Percentiles rank a stretch among this genome's conserved stretches.
Evolutionary conservation across 345 rosid genomes (phyloP).

Genomic region (Gynandropsis gynandra): DNA sequence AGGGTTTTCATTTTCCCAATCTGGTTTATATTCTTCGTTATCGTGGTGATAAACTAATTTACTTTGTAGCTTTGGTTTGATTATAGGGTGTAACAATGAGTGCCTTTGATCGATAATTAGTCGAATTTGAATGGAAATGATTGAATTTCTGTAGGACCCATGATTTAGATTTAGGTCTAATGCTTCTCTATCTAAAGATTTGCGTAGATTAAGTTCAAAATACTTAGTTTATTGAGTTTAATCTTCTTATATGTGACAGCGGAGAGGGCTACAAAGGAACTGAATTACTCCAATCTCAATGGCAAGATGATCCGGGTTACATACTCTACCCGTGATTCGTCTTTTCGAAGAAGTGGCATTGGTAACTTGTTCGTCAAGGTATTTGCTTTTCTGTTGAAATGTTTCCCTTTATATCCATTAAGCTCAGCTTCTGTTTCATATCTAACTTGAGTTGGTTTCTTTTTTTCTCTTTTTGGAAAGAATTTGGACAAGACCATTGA

Average conservation of each 20-base stretch:
- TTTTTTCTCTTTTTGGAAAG: slow-evolving; percentile 27
- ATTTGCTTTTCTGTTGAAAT: not conserved
- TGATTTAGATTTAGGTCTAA: no score
- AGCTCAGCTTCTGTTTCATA: not conserved
- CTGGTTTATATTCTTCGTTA: not conserved
- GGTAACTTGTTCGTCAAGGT: slow-evolving; percentile 74
- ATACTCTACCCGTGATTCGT: slow-evolving; percentile 74
- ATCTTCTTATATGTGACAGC: slow-evolving; percentile 34
- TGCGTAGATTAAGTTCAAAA: not conserved
- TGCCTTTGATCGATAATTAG: not conserved
- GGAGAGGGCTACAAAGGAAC: slow-evolving; percentile 64
- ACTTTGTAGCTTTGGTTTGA: not conserved
- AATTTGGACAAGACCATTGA: slow-evolving; percentile 76
- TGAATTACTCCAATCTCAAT: slow-evolving; percentile 61
- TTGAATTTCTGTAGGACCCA: no score
- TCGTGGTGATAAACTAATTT: slow-evolving; percentile 2
- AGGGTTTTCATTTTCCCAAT: not conserved
- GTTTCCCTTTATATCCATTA: not conserved
- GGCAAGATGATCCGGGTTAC: slow-evolving; percentile 76
- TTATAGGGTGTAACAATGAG: not conserved
- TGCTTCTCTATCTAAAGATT: no score
- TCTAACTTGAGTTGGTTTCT: not conserved
- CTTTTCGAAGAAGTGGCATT: slow-evolving; percentile 65
- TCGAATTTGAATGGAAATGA: not conserved
- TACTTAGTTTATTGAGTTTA: no score